Evolutionary conservation across 148 eudicot genomes (phyloP).

Genomic region (Spergularia bocconei): DNA sequence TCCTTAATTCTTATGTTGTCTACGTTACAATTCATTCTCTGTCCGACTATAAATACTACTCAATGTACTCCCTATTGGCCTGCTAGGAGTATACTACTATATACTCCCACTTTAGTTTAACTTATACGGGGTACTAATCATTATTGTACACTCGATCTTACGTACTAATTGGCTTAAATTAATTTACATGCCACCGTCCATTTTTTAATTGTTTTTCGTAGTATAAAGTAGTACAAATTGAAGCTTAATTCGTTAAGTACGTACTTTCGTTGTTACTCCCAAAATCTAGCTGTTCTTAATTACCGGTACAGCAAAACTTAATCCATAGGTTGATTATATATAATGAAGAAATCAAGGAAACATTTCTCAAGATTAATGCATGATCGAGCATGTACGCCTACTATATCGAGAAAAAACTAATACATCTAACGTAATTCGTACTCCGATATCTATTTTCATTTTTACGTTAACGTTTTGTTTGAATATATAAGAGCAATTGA

Average conservation of each 20-base stretch:
- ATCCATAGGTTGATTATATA: neutral
- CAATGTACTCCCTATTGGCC: too few species aligned
- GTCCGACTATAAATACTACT: neutral
- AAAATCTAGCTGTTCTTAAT: slow-evolving; percentile 37
- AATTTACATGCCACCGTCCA: slow-evolving; percentile 32
- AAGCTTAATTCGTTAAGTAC: neutral
- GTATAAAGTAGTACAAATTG: neutral
- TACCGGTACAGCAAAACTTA: slow-evolving; percentile 16
- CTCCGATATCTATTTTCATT: too few species aligned
- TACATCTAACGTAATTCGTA: too few species aligned
- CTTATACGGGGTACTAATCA: neutral
- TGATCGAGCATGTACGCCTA: too few species aligned
- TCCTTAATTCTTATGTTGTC: slow-evolving; percentile 18
- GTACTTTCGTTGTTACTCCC: slow-evolving; percentile 9
- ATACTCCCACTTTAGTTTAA: neutral
- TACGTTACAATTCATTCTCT: slow-evolving; percentile 1
- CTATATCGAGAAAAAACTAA: too few species aligned
- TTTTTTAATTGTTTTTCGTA: neutral
- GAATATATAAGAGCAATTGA: too few species aligned
- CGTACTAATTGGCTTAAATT: slow-evolving; percentile 16
- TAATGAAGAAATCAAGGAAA: slow-evolving; percentile 10
- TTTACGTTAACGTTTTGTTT: too few species aligned
- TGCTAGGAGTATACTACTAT: neutral
- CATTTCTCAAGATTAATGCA: slow-evolving; percentile 1
- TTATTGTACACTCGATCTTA: slow-evolving; percentile 3